Evolutionary conservation across 2,329 filamentous ascomycete genomes (phyloP), one percentile per base, ranked within the genome.

Genomic region (Stachybotrys echinatus): DNA sequence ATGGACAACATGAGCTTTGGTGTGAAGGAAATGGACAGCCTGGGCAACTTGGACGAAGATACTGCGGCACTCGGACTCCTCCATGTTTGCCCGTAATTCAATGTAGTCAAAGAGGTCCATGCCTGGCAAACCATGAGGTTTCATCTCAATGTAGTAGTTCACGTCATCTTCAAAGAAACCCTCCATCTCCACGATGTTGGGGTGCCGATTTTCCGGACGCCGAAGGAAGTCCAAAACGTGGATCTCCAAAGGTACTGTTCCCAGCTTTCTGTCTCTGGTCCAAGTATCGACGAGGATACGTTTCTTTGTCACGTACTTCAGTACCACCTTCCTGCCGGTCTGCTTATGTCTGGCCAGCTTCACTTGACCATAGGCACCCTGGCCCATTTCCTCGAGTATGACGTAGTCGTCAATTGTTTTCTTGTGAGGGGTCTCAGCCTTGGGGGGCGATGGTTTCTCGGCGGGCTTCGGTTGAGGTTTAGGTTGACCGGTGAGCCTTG

Each of bases 41-140:
- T 85, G 81, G 10, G 89, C 91, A 12, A 97, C 92, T 68, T 99
- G 94, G 22, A 88, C 82, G 67, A 99, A 99, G 53, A 99, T 99
- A 70, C 89, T 95, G 48, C 90, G 83, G 65, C 91, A 95, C 66
- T 99, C 94, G 7, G 81, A 77, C 71, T 99, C 94, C 48, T 95
- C 90, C 94, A 99, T 99, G 61, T 92, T 96, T 43, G 91, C 85
- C 22, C 92, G 86, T 48, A 99, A 79, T 68, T 99, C 94, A 57
- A 99, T 99, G 67, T 99, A 99, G 70, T 99, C 94, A 63, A 99
- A 99, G 2, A 99, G 79, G 67, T 99, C 94, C 92, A 99, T 97
- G 12, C 94, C 94, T 0, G 94, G 94, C 37, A 96, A 76, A 1
- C 94, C 94, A 61, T 97, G 94, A 0, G 94, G 94, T 14, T 88